Conservation (phyloP, 1,284 basidiomycete species). For the Moesziomyces sp. region DNA sequence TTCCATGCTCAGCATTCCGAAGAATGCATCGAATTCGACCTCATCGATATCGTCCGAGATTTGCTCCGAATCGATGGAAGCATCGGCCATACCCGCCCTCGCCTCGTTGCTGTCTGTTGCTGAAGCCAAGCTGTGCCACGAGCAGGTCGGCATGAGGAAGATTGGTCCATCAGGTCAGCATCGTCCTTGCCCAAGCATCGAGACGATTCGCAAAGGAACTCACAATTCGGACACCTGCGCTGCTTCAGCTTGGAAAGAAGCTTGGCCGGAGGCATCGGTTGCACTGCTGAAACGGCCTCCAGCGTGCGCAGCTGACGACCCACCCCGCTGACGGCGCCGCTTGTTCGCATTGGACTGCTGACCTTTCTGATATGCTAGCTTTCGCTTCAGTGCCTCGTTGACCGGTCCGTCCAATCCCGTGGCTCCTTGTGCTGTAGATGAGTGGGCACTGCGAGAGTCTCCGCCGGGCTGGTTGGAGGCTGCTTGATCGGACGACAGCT, state of each 20-base stretch:
- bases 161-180: background rate
- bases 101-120: constrained; percentile 13
- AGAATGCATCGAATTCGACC: constrained; percentile 74
- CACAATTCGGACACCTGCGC: constrained; percentile 75
- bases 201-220: constrained; percentile 57
- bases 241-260: constrained; percentile 70
- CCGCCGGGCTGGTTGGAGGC: constrained; percentile 9
- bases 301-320: constrained; percentile 18
- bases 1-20: constrained; percentile 82
- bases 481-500: constrained; percentile 59
- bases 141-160: background rate
- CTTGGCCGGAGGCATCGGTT: constrained; percentile 19
- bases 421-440: background rate
- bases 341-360: constrained; percentile 66
- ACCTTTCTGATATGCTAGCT: constrained; percentile 30
- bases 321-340: constrained; percentile 68
- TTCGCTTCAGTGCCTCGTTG: constrained; percentile 60
- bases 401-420: constrained; percentile 8
- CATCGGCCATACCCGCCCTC: constrained; percentile 2
- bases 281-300: constrained; percentile 19
- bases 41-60: constrained; percentile 36
- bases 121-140: constrained; percentile 16
- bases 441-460: background rate
- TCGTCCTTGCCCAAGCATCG: background rate
- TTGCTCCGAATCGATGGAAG: constrained; percentile 15